A percentile compares a stretch with the other conserved stretches of the same genome.
Evolutionary conservation across 1,139 yeast genomes (phyloP).

Genomic region (Pichia sp.): DNA sequence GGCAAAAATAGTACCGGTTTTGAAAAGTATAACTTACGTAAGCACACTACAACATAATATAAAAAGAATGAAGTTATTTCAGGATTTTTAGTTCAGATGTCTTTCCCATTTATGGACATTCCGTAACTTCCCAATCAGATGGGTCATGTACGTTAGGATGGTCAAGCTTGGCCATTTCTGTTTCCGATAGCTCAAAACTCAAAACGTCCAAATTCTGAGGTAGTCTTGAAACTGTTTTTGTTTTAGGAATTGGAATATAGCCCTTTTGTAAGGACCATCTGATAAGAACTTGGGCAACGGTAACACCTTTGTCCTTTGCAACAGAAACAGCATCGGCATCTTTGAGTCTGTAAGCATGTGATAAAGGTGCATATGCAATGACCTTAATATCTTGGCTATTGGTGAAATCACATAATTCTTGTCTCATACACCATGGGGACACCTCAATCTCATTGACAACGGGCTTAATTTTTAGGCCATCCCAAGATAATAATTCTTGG

Average conservation of each 20-base stretch:
- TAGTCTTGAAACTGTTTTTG: conserved; percentile 51
- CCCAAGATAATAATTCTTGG: conserved; percentile 53
- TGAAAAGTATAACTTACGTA: not conserved
- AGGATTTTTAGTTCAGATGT: too few relatives aligned
- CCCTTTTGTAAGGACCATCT: conserved; percentile 58
- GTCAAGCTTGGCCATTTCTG: conserved; percentile 43
- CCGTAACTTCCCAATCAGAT: conserved; percentile 58
- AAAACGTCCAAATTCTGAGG: conserved; percentile 39
- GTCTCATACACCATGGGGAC: conserved; percentile 74
- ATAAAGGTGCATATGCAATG: conserved; percentile 71
- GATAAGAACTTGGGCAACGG: conserved; percentile 41
- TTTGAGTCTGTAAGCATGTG: conserved; percentile 51
- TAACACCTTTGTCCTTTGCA: conserved; percentile 35
- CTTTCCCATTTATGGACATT: conserved; percentile 21
- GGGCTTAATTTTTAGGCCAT: conserved; percentile 49
- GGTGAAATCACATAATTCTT: conserved; percentile 56
- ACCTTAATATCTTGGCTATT: conserved; percentile 45
- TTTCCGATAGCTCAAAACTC: conserved; percentile 43
- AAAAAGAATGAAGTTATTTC: too few relatives aligned
- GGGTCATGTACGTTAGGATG: conserved; percentile 59
- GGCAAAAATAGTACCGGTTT: not conserved
- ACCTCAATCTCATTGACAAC: conserved; percentile 65
- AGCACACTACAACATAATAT: not conserved
- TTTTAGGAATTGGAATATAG: conserved; percentile 68
- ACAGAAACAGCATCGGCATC: conserved; percentile 45